phyloP scores from a whole-genome alignment of 257 asterid species.

The Plantago elongata region DNA sequence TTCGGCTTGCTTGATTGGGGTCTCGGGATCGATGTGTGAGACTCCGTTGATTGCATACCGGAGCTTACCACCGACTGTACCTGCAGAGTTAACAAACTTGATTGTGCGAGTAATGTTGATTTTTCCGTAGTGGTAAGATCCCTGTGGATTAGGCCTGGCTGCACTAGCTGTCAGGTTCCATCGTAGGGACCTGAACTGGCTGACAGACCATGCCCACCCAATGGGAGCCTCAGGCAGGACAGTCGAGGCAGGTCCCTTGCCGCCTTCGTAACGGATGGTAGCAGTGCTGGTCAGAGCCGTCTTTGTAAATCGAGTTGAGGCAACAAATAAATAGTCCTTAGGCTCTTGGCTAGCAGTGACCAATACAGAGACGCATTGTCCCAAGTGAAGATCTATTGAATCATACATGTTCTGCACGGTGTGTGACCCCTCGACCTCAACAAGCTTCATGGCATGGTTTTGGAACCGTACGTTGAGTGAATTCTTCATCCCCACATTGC shows the following conservation, averaged over 20 bases:
- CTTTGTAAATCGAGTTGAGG: constrained; percentile 46
- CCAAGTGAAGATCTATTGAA: constrained; percentile 54
- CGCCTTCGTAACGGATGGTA: constrained; percentile 32
- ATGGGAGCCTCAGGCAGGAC: constrained; percentile 38
- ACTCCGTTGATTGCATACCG: constrained; percentile 49
- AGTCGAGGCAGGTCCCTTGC: constrained; percentile 39
- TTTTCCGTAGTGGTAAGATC: constrained; percentile 61
- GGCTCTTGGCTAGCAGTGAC: constrained; percentile 47
- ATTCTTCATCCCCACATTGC: constrained; percentile 56
- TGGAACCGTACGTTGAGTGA: constrained; percentile 51
- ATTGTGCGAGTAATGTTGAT: constrained; percentile 59
- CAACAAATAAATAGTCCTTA: constrained; percentile 50
- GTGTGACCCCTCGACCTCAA: constrained; percentile 64
- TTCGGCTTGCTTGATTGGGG: constrained; percentile 54
- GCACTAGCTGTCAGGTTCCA: constrained; percentile 74
- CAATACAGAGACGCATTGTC: constrained; percentile 54
- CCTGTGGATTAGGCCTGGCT: constrained; percentile 74
- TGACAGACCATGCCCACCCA: constrained; percentile 52
- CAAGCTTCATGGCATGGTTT: constrained; percentile 49
- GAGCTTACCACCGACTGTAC: constrained; percentile 35
- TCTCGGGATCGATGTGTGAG: constrained; percentile 43
- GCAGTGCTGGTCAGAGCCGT: constrained; percentile 30
- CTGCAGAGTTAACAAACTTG: constrained; percentile 27
- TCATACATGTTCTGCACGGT: constrained; percentile 44
- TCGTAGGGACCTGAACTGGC: constrained; percentile 47